A percentile compares a stretch with the other conserved stretches of the same genome.
Conservation (phyloP, 2,329 filamentous ascomycete species). For the Raffaelea ambrosiae region DNA sequence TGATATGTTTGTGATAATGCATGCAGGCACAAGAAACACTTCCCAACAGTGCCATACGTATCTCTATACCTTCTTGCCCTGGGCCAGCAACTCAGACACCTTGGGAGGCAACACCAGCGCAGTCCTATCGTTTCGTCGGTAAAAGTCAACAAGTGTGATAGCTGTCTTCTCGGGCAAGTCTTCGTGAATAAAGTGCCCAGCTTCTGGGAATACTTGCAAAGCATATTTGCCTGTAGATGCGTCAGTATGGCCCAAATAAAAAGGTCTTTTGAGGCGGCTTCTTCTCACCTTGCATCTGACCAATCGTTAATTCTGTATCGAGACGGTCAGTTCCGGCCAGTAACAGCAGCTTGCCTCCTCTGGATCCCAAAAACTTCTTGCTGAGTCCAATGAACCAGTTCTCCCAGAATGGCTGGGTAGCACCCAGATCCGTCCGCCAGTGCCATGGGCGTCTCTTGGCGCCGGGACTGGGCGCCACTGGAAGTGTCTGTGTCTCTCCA, state of each 20-base stretch:
- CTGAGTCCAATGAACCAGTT: slow-evolving; percentile 87
- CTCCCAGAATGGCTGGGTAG: slow-evolving; percentile 87
- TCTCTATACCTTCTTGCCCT: slow-evolving; percentile 49
- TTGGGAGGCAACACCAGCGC: slow-evolving; percentile 84
- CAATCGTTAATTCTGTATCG: slow-evolving; percentile 88
- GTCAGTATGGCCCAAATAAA: not conserved
- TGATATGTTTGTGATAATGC: not conserved
- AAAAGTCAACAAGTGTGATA: slow-evolving; percentile 78
- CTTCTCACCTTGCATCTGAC: slow-evolving; percentile 81
- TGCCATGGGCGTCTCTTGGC: slow-evolving; percentile 47
- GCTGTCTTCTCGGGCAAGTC: slow-evolving; percentile 89
- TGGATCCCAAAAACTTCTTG: slow-evolving; percentile 73
- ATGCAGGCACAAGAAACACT: too few relatives aligned
- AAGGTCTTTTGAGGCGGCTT: too few relatives aligned
- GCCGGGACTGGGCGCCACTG: not conserved
- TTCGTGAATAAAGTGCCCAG: slow-evolving; percentile 95
- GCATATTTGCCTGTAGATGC: slow-evolving; percentile 75
- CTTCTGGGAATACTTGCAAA: slow-evolving; percentile 86
- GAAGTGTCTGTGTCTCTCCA: not conserved
- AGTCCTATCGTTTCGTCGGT: slow-evolving; percentile 80
- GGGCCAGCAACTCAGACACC: slow-evolving; percentile 63
- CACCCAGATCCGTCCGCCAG: slow-evolving; percentile 78
- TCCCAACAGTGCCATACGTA: too few relatives aligned
- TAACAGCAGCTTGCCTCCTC: slow-evolving; percentile 75
- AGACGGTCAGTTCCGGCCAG: slow-evolving; percentile 83